phyloP scores from a whole-genome alignment of 345 rosid species.

The Corymbia maculata region DNA sequence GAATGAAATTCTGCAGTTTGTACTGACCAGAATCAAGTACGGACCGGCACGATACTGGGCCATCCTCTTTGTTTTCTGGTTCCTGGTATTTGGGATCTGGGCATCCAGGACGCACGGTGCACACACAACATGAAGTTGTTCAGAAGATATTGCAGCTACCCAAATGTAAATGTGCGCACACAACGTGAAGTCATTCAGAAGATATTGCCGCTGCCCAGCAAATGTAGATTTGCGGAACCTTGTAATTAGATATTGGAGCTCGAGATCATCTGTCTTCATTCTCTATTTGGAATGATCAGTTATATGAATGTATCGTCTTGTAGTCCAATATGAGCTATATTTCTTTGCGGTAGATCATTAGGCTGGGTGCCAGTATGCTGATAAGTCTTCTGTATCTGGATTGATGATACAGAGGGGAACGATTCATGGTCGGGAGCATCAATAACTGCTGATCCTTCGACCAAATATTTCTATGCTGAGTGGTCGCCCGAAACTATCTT shows the following conservation, averaged over 20 bases:
- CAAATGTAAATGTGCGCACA: neutral
- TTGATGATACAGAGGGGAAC: neutral
- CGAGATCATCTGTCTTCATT: neutral
- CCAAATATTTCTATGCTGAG: neutral
- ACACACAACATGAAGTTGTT: slow-evolving; percentile 29
- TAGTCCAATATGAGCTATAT: neutral
- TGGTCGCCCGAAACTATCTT: neutral
- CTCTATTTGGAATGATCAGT: neutral
- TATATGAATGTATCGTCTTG: neutral
- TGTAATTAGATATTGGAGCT: neutral
- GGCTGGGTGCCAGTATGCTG: neutral
- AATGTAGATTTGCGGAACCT: neutral
- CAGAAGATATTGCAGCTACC: neutral
- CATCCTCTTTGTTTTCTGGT: slow-evolving; percentile 91
- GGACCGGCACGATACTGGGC: slow-evolving; percentile 99
- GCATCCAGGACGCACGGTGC: slow-evolving; percentile 67
- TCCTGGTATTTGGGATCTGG: slow-evolving; percentile 96
- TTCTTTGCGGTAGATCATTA: neutral
- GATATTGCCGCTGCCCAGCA: neutral
- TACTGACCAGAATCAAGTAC: slow-evolving; percentile 88
- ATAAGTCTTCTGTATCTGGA: neutral
- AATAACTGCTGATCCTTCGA: neutral
- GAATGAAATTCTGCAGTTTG: slow-evolving; percentile 51
- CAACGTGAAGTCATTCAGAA: neutral
- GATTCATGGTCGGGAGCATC: neutral